phyloP scores from a whole-genome alignment of 2,329 filamentous ascomycete species.

The Onygenales sp. region DNA sequence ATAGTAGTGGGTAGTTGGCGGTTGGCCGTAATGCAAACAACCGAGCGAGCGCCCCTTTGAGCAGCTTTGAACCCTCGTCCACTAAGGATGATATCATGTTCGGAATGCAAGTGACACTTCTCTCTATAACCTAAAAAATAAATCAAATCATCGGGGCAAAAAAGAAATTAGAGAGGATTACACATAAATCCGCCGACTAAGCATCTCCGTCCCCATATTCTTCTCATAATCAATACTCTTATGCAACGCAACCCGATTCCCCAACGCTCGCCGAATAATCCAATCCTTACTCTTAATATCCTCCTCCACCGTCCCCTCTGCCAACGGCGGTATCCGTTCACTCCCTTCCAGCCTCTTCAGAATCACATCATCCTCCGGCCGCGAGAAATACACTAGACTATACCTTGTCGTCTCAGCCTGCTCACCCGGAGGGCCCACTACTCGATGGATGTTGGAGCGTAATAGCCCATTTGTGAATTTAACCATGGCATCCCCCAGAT shows the following conservation, averaged over 20 bases:
- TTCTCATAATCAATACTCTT: constrained; percentile 23
- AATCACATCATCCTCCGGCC: constrained; percentile 41
- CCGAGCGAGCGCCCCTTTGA: no score
- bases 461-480: constrained; percentile 35
- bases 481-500: constrained; percentile 36
- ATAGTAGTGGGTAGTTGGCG: no score
- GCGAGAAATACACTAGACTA: constrained; percentile 46
- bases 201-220: constrained; percentile 23
- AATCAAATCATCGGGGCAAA: not conserved
- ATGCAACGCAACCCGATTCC: constrained; percentile 20
- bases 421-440: constrained; percentile 39
- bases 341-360: constrained; percentile 31
- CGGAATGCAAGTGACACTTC: no score
- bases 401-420: constrained; percentile 38
- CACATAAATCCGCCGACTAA: constrained; percentile 22
- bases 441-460: constrained; percentile 38
- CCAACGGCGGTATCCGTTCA: constrained; percentile 22
- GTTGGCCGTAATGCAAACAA: no score
- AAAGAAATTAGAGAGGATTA: constrained; percentile 6
- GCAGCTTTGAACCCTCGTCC: no score
- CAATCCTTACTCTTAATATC: constrained; percentile 33
- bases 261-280: constrained; percentile 31
- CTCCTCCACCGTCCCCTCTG: constrained; percentile 23
- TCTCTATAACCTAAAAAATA: not conserved
- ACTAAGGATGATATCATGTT: no score